A percentile compares a stretch with the other conserved stretches of the same genome.
phyloP scores from a whole-genome alignment of 306 rosid species.

The Astragalus glycyphyllos region DNA sequence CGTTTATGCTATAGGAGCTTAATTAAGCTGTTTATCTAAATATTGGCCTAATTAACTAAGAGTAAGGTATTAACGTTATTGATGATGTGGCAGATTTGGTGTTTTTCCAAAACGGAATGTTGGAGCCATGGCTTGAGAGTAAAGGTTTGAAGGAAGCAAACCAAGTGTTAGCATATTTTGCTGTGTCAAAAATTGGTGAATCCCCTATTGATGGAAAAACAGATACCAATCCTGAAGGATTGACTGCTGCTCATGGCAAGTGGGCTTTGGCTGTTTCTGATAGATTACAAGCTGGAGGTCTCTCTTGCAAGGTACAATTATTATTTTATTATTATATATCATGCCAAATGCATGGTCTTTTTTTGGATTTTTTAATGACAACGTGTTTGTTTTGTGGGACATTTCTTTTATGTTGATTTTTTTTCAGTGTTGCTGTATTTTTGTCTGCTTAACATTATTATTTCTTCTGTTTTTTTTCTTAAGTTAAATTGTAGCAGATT shows the following conservation, averaged over 20 bases:
- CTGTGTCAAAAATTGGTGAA: slow-evolving; percentile 91
- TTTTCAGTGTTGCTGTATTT: not conserved
- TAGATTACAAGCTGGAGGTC: slow-evolving; percentile 77
- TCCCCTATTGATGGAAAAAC: slow-evolving; percentile 85
- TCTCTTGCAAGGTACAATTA: slow-evolving; percentile 81
- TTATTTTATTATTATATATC: not conserved
- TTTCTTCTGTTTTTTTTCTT: not conserved
- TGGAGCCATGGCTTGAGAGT: slow-evolving; percentile 90
- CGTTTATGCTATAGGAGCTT: not conserved
- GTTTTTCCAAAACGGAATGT: slow-evolving; percentile 98
- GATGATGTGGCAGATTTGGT: slow-evolving; percentile 81
- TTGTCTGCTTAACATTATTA: not conserved
- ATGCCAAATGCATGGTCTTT: not conserved
- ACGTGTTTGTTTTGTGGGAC: not conserved
- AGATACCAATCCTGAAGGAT: slow-evolving; percentile 93
- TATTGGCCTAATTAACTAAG: too few relatives aligned
- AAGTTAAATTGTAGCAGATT: not conserved
- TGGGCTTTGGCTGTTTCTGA: slow-evolving; percentile 83
- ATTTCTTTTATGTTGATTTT: too few relatives aligned
- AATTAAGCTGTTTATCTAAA: not conserved
- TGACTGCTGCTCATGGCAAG: slow-evolving; percentile 89
- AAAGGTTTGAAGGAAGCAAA: slow-evolving; percentile 72
- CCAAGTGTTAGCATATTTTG: slow-evolving; percentile 94
- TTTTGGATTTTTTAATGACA: not conserved
- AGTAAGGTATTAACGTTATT: too few relatives aligned